Base-by-base conservation (phyloP, 2,329 filamentous ascomycete genomes). In the Tolypocladium tropicale region DNA sequence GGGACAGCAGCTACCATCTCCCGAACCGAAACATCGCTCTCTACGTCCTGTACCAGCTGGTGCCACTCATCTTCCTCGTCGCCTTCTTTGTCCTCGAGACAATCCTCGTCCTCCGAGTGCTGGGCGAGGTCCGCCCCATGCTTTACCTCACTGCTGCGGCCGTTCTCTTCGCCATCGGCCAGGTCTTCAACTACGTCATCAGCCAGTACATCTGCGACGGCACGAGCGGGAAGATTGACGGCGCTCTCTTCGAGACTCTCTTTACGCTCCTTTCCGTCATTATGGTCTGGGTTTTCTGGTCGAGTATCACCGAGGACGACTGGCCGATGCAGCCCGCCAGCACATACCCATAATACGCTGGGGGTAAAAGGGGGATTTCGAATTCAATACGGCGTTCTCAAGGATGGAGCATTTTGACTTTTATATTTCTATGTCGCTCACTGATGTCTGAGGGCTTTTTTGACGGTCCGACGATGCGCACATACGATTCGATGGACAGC, bases 291-390 rank as follows among this genome's bases (percentile, higher is more conserved):
- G 72, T 89, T 56, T 99, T 99, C 78, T 99, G 94, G 94, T 95
- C 91, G 51, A 96, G 91, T 75, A 99, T 99, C 65, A 99, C 94
- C 18, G 94, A 99, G 74, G 94, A 99, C 67, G 93, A 96, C 76
- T 99, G 94, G 94, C 90, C 92, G 21, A 80, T 81, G 72, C 75
- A 78, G 36, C 72, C 70, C 11, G 70, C 70, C 55, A 68, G 63
- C 50, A 63, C 72, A 53, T 80, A 80, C 61, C 71, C 75, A 54
- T 67, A 59, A 62, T 55, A 28, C 48, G 48, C 53, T 37, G 32
- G 50, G 14, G 55, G 32, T 32, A n/a, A n/a, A n/a, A 48, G 50
- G 41, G 23, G 30, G 33, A 21, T 51, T 60, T 58, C 50, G 41
- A 59, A 33, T 53, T 48, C n/a, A n/a, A n/a, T 56, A 57, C 59